Percentiles rank a stretch among this genome's conserved stretches.
These are phyloP conservation scores for Alternaria ventricosa DNA, from an alignment of 2,329 filamentous ascomycete genomes.

Conservation along the genomic window DNA sequence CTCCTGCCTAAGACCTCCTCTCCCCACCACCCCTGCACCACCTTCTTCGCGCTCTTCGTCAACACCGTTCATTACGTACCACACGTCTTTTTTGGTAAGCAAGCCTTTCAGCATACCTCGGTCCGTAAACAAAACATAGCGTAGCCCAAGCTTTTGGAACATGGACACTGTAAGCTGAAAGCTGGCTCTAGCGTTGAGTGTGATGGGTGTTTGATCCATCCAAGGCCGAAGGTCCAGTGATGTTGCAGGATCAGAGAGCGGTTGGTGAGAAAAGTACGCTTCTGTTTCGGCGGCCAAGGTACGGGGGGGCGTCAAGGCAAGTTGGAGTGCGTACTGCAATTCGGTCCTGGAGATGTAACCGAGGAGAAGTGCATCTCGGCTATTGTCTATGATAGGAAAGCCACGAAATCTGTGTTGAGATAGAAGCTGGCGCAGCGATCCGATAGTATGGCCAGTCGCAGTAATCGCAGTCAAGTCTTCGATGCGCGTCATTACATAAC, in stretches of 20 bases:
- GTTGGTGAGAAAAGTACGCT: constrained; percentile 83
- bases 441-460: constrained; percentile 85
- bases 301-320: constrained; percentile 63
- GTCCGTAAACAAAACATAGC: constrained; percentile 88
- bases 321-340: constrained; percentile 78
- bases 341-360: constrained; percentile 96
- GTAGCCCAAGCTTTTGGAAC: constrained; percentile 91
- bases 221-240: constrained; percentile 90
- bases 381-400: constrained; percentile 86
- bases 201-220: constrained; percentile 99
- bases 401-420: constrained; percentile 80
- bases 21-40: constrained; percentile 45
- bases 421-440: constrained; percentile 74
- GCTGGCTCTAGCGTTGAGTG: constrained; percentile 75
- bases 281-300: constrained; percentile 74
- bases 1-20: constrained; percentile 46
- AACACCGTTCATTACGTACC: constrained; percentile 80
- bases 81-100: constrained; percentile 96
- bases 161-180: constrained; percentile 88
- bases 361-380: constrained; percentile 77
- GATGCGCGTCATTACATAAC: constrained; percentile 88
- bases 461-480: constrained; percentile 90
- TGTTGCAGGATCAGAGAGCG: constrained; percentile 72
- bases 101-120: constrained; percentile 82
- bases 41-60: constrained; percentile 42